Percentiles rank a stretch among this genome's conserved stretches.
phyloP scores from a whole-genome alignment of 768 basidiomycete genomes.

The Trametes villosa region DNA sequence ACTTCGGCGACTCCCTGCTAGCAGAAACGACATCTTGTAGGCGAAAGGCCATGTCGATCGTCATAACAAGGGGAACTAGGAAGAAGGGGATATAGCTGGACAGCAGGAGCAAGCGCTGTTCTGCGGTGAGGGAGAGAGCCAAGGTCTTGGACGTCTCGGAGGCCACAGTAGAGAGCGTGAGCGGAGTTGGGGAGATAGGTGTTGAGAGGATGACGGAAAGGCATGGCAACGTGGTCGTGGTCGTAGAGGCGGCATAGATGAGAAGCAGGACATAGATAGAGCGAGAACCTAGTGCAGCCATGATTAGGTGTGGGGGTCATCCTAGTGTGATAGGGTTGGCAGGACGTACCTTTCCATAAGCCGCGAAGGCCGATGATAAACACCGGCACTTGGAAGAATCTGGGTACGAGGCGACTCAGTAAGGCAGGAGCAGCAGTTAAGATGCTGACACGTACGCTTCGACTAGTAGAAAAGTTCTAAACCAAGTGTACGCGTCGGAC shows the following conservation, averaged over 20 bases:
- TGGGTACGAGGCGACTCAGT: slow-evolving; percentile 27
- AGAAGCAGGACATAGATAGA: slow-evolving; percentile 66
- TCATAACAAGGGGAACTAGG: slow-evolving; percentile 69
- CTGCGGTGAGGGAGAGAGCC: slow-evolving; percentile 46
- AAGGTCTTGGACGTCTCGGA: slow-evolving; percentile 35
- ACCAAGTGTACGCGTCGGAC: slow-evolving; percentile 52
- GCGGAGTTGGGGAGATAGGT: slow-evolving; percentile 34
- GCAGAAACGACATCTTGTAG: slow-evolving; percentile 26
- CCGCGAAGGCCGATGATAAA: slow-evolving; percentile 71
- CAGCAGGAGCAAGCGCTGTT: slow-evolving; percentile 62
- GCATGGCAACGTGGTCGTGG: slow-evolving; percentile 79
- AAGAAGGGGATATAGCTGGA: slow-evolving; percentile 79
- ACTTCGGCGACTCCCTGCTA: not conserved
- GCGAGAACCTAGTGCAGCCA: slow-evolving; percentile 44
- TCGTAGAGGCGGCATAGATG: slow-evolving; percentile 76
- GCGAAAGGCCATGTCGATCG: slow-evolving; percentile 66
- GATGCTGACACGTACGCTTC: slow-evolving; percentile 54
- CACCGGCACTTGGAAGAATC: slow-evolving; percentile 75
- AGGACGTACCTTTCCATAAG: slow-evolving; percentile 55
- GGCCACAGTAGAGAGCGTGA: slow-evolving; percentile 32
- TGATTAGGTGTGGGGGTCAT: not conserved
- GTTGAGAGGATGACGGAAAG: slow-evolving; percentile 61
- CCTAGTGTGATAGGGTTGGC: not conserved
- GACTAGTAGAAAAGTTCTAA: slow-evolving; percentile 63
- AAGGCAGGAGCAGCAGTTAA: not conserved